Conservation (phyloP, 2,329 filamentous ascomycete genomes). For the Stachybotrys chlorohalonatus region DNA sequence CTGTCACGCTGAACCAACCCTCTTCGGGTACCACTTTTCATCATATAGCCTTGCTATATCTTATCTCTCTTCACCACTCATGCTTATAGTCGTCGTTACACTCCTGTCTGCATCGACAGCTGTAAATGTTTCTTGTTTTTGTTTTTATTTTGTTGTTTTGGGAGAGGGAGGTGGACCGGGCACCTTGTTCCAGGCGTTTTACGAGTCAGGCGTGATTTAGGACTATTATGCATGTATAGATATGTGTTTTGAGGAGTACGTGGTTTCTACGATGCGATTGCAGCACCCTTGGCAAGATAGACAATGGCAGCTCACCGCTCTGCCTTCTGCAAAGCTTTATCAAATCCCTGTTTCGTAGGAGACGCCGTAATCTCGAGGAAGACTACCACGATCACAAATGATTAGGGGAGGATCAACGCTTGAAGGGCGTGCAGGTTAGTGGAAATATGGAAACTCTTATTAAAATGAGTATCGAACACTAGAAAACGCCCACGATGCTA, state of each 20-base stretch:
- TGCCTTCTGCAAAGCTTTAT: too few species aligned
- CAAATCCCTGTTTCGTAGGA: too few species aligned
- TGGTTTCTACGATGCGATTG: too few species aligned
- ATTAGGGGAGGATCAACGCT: neutral
- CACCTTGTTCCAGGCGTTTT: slow-evolving; percentile 6
- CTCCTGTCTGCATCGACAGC: neutral
- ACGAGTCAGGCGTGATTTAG: neutral
- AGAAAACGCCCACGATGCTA: slow-evolving; percentile 1
- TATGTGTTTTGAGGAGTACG: neutral
- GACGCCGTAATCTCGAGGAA: too few species aligned
- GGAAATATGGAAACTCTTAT: neutral
- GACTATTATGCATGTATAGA: neutral
- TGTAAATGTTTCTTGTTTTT: neutral
- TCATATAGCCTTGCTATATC: too few species aligned
- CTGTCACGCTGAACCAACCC: too few species aligned
- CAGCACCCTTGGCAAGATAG: too few species aligned
- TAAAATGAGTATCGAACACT: neutral
- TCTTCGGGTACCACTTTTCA: too few species aligned
- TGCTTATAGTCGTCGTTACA: too few species aligned
- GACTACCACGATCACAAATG: neutral
- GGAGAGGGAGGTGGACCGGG: slow-evolving; percentile 11
- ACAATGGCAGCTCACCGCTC: too few species aligned
- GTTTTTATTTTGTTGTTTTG: neutral
- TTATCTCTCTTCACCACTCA: too few species aligned
- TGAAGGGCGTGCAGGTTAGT: neutral